phyloP scores from a whole-genome alignment of 176 grass and related monocot species.

The Secale cereale region DNA sequence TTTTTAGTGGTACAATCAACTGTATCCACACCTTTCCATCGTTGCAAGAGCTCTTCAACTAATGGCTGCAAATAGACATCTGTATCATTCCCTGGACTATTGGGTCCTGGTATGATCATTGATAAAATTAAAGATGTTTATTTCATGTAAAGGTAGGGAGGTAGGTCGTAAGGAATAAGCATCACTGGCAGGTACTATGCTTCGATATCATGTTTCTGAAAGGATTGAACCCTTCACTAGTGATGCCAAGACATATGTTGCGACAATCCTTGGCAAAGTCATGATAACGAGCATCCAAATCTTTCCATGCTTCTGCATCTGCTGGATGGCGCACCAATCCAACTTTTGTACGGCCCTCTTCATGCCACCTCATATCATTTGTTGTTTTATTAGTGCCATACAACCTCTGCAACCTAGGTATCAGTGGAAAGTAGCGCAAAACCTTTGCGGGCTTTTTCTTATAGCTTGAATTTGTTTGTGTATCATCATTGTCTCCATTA shows the following conservation, averaged over 20 bases:
- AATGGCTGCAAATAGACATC: not conserved
- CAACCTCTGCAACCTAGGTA: conserved; percentile 20
- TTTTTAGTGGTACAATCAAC: not conserved
- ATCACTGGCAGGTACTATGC: conserved; percentile 4
- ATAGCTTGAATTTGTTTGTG: too few species aligned
- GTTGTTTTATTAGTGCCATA: conserved; percentile 19
- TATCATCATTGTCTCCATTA: too few species aligned
- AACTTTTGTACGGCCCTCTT: not conserved
- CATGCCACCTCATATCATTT: conserved; percentile 22
- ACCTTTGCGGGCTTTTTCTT: conserved; percentile 22
- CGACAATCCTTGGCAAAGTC: not conserved
- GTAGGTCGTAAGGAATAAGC: not conserved
- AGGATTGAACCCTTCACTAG: conserved; percentile 24
- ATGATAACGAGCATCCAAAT: not conserved
- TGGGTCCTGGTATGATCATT: not conserved
- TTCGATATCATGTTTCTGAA: conserved; percentile 1
- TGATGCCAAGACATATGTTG: not conserved
- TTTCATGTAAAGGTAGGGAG: conserved; percentile 12
- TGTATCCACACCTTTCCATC: not conserved
- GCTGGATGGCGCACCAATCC: not conserved
- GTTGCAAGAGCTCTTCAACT: not conserved
- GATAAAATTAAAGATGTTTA: not conserved
- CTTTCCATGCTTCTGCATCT: not conserved
- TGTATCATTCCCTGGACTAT: not conserved
- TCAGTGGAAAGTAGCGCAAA: conserved; percentile 37